Evolutionary conservation across 345 rosid species (phyloP), one percentile per base, ranked within the genome.

Genomic region (Raphanus raphanistrum): DNA sequence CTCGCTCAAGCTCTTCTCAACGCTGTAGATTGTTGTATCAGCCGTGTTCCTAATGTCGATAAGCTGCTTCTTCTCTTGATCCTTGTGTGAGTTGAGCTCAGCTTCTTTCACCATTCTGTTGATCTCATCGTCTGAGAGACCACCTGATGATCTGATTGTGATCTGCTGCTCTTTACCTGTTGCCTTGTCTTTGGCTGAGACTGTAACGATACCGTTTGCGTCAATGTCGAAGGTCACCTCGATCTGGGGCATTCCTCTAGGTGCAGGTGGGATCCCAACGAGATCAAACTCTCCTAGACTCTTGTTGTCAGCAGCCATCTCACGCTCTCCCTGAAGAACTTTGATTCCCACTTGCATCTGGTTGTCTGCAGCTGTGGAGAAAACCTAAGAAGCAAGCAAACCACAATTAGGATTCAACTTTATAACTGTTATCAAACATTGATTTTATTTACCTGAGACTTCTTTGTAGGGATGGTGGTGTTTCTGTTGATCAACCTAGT

Each of bases 391-490:
- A 69, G 54, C 71, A 77, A 32, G 6, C 31, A 38, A 10, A 70
- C 3, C 65, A 36, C 4, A 64, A 65, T 73, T 21, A 79, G 68
- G 8, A 12, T 43, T 25, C 58, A 50, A 36, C 45, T 38, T 15
- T 38, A 31, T 4, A 36, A 21, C 74, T 35, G 17, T 69, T 1
- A 33, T 21, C 21, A 52, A 70, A 64, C 31, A 28, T 28, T 28
- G 54, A 8, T 0, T 63, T 35, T 29, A 58, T 32, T 1, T 55
- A 87, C 90, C 88, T 85, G 86, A 62, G 84, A 73, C 73, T 87
- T 85, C 87, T 84, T 85, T 5, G 90, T 87, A n/a, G 90, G 90
- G 50, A 87, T 87, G 4, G 90, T 84, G 28, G 88, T 87, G 74
- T 87, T 87, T 28, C 88, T 71, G 66, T 76, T 75, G 45, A 87